Conservation (phyloP, 2,329 filamentous ascomycete species). For the Sodiomyces alkalinus region DNA sequence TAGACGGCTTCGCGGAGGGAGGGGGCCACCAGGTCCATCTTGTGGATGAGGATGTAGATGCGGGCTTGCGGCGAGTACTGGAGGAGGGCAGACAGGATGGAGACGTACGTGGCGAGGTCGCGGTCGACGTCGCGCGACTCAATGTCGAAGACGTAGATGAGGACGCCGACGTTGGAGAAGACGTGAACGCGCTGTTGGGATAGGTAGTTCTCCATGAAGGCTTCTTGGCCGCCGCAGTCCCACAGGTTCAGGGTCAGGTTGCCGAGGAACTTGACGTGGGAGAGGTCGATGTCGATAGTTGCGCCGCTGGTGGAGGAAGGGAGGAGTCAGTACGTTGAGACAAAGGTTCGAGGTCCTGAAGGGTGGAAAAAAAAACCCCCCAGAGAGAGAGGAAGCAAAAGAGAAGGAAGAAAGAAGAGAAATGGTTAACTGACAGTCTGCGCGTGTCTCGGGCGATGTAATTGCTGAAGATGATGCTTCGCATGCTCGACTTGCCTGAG, state of each 20-base stretch:
- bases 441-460: slow-evolving; percentile 95
- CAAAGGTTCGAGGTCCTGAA: not conserved
- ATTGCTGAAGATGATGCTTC: slow-evolving; percentile 97
- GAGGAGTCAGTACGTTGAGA: not conserved
- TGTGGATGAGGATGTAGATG: slow-evolving; percentile 93
- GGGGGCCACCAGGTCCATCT: slow-evolving; percentile 89
- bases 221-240: slow-evolving; percentile 98
- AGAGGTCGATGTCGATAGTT: slow-evolving; percentile 96
- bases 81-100: slow-evolving; percentile 74
- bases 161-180: slow-evolving; percentile 88
- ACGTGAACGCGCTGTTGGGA: slow-evolving; percentile 91
- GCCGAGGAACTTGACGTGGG: slow-evolving; percentile 96
- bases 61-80: slow-evolving; percentile 72
- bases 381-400: not conserved
- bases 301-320: slow-evolving; percentile 55
- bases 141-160: slow-evolving; percentile 99
- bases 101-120: slow-evolving; percentile 82
- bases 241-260: slow-evolving; percentile 95
- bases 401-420: not conserved
- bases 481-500: slow-evolving; percentile 96
- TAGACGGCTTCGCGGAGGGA: slow-evolving; percentile 69
- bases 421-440: slow-evolving; percentile 47
- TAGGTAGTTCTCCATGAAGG: slow-evolving; percentile 97
- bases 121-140: slow-evolving; percentile 89
- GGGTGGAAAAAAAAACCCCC: no score